Evolutionary conservation across 1,139 yeast species (phyloP).

Genomic region (Taphrina deformans): DNA sequence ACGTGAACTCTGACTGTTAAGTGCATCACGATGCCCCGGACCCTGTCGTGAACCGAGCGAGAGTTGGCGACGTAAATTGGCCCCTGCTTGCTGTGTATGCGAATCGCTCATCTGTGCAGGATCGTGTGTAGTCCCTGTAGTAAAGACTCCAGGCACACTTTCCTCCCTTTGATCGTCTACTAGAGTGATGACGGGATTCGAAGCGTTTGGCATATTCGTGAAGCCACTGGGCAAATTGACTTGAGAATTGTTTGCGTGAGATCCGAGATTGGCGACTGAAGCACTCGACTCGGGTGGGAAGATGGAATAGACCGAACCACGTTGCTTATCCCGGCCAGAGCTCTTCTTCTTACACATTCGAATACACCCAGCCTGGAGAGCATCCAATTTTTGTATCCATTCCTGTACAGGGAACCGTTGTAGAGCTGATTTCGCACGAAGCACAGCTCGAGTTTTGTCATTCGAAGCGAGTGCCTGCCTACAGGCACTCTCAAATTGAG

Average conservation of each 20-base stretch:
- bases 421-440: slow-evolving; percentile 33
- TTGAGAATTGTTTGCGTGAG: slow-evolving; percentile 25
- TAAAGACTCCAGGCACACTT: slow-evolving; percentile 7
- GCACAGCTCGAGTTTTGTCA: slow-evolving; percentile 31
- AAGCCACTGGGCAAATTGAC: slow-evolving; percentile 28
- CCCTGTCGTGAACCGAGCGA: slow-evolving; percentile 36
- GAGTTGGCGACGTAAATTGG: slow-evolving; percentile 28
- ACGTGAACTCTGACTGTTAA: neutral
- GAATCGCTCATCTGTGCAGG: neutral
- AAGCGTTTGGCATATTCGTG: slow-evolving; percentile 33
- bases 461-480: slow-evolving; percentile 33
- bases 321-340: slow-evolving; percentile 29
- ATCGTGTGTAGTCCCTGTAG: neutral
- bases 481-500: slow-evolving; percentile 35
- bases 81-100: slow-evolving; percentile 2
- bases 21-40: slow-evolving; percentile 34
- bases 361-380: slow-evolving; percentile 33
- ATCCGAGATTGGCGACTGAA: slow-evolving; percentile 25
- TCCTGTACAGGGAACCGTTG: slow-evolving; percentile 36
- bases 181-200: slow-evolving; percentile 20
- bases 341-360: slow-evolving; percentile 32
- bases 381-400: slow-evolving; percentile 34
- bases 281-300: slow-evolving; percentile 32
- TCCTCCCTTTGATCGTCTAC: slow-evolving; percentile 11
- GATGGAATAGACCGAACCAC: slow-evolving; percentile 31